A percentile compares a stretch with the other conserved stretches of the same genome.
phyloP scores from a whole-genome alignment of 306 rosid species.

The Cyamopsis tetragonoloba region DNA sequence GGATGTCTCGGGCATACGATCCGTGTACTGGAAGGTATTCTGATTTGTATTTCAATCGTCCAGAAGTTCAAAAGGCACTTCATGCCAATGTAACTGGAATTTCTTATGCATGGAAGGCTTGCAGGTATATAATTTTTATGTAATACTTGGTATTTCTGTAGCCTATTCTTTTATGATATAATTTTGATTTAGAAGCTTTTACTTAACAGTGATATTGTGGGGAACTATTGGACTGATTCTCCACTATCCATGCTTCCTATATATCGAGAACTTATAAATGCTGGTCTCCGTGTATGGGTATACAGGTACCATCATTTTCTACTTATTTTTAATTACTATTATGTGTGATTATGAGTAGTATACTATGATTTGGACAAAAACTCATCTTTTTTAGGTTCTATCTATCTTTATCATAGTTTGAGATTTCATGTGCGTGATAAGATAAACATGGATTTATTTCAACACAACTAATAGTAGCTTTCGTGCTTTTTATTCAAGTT shows the following conservation, averaged over 20 bases:
- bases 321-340: not conserved
- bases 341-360: too few relatives aligned
- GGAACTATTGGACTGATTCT: conserved; percentile 84
- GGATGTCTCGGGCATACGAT: conserved; percentile 95
- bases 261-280: conserved; percentile 74
- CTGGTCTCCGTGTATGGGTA: conserved; percentile 77
- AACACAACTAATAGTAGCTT: too few relatives aligned
- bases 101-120: conserved; percentile 78
- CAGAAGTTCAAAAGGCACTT: conserved; percentile 87
- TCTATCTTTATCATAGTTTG: too few relatives aligned
- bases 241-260: conserved; percentile 92
- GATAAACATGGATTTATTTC: too few relatives aligned
- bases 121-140: conserved; percentile 52
- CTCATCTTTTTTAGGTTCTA: too few relatives aligned
- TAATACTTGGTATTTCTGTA: conserved; percentile 13
- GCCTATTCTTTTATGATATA: not conserved
- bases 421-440: too few relatives aligned
- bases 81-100: conserved; percentile 84
- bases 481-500: too few relatives aligned
- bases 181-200: conserved; percentile 3
- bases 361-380: too few relatives aligned
- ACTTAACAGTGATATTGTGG: conserved; percentile 63
- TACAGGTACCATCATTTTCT: conserved; percentile 55
- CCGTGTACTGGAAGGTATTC: conserved; percentile 92
- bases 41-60: conserved; percentile 71